Percentiles rank a stretch among this genome's conserved stretches.
phyloP scores from a whole-genome alignment of 1,284 basidiomycete genomes.

The Cystobasidium slooffiae region DNA sequence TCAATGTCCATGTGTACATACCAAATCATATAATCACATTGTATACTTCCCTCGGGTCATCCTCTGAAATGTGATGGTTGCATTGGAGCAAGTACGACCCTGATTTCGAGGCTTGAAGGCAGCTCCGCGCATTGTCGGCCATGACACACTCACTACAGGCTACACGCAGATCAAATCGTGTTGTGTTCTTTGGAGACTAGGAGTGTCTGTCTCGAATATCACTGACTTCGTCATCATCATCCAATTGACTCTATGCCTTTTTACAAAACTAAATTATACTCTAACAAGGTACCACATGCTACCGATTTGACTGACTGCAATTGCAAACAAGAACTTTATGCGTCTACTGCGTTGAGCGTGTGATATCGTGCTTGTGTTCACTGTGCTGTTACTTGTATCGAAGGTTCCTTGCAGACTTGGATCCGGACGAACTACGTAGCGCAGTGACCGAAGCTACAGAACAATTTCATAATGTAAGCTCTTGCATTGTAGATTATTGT shows the following conservation, averaged over 20 bases:
- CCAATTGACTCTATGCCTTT: not conserved
- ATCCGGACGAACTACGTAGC: constrained; percentile 83
- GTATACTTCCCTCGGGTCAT: no score
- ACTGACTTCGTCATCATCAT: no score
- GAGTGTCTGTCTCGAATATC: no score
- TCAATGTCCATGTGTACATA: no score
- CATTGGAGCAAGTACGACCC: no score
- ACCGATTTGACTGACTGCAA: constrained; percentile 72
- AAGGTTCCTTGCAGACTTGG: constrained; percentile 56
- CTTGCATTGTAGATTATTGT: not conserved
- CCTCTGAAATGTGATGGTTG: no score
- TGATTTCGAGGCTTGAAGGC: no score
- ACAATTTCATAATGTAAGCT: not conserved
- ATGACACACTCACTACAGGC: no score
- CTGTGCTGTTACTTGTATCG: constrained; percentile 46
- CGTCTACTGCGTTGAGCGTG: constrained; percentile 78
- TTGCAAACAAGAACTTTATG: constrained; percentile 79
- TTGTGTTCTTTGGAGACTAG: no score
- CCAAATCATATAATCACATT: no score
- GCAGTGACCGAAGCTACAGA: constrained; percentile 79
- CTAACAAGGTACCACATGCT: constrained; percentile 65
- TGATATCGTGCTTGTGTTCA: constrained; percentile 67
- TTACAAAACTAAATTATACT: constrained; percentile 12
- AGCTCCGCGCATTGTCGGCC: no score
- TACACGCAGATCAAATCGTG: no score